Base-by-base conservation (phyloP, 345 rosid genomes). In the Populus deltoides region DNA sequence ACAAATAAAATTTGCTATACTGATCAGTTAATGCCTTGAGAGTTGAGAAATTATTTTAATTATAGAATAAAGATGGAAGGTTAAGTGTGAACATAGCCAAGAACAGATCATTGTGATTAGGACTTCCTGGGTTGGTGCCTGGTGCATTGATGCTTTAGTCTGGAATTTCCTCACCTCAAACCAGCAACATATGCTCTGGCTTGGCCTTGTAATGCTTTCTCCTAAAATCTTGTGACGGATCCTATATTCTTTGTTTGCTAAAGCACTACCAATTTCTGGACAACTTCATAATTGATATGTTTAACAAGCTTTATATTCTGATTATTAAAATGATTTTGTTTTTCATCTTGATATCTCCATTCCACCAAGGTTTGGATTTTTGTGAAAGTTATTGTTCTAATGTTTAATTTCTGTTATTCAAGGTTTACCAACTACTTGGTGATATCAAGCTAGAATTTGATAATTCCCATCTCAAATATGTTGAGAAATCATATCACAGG, bases 391-490 rank as follows among this genome's bases (percentile, higher is more conserved):
- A 17, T 61, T 24, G 41, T 63, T 43, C 63, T 75, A 27, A 67
- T 62, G 43, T 16, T 71, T 77, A 67, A 75, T 35, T 75, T 79
- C 39, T 80, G 11, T 70, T 78, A 73, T 45, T 83, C 85, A 61
- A 96, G 98, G 92, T 87, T 81, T 93, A 93, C 78, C 98, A 90
- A 84, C 80, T 92, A 63, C 92, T 96, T 69, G 97, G 98, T 57
- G 98, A 96, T 83, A 83, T 96, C 75, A 88, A 87, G 79, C 81
- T 93, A 75, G 89, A 93, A 73, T 96, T 96, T 78, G 93, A 88
- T 79, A 88, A 88, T 73, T 88, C 91, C 0, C 98, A 96, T 88
- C 88, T 82, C 75, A 79, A 73, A 71, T 91, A 89, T 87, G 86
- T 76, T 31, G 85, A 88, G 79, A 88, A 78, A 31, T 87, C 94